phyloP scores from a whole-genome alignment of 495 filamentous ascomycete genomes.

The Symbiotaphrina buchneri region DNA sequence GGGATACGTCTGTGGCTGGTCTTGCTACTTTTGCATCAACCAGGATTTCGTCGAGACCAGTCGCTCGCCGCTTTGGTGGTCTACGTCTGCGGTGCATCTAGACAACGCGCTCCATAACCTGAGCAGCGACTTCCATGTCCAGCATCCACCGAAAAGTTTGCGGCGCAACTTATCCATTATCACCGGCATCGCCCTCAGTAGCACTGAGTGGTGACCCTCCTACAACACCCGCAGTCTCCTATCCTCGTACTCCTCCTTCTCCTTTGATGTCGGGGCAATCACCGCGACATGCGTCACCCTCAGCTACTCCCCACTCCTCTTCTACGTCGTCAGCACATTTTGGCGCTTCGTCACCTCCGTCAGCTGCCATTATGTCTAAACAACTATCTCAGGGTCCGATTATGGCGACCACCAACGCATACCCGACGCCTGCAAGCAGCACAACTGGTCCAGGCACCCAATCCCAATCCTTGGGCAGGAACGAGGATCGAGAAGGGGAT shows the following conservation, averaged over 20 bases:
- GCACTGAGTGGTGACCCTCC: background rate
- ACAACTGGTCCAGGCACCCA: slow-evolving; percentile 11
- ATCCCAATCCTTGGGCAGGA: slow-evolving; percentile 5
- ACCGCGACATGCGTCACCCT: slow-evolving; percentile 11
- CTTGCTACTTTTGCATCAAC: no score
- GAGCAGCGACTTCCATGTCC: no score
- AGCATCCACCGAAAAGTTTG: no score
- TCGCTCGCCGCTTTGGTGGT: no score
- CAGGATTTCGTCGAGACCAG: no score
- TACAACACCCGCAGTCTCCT: slow-evolving; percentile 1
- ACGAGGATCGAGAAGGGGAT: slow-evolving; percentile 16
- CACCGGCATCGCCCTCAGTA: background rate
- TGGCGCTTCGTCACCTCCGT: slow-evolving; percentile 10
- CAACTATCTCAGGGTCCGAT: slow-evolving; percentile 9
- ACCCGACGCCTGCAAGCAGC: slow-evolving; percentile 21
- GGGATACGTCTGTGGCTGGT: no score
- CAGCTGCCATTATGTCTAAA: slow-evolving; percentile 8
- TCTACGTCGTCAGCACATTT: slow-evolving; percentile 11
- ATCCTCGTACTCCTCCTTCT: slow-evolving; percentile 8
- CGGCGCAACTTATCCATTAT: no score
- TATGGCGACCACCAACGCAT: slow-evolving; percentile 9
- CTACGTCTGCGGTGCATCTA: no score
- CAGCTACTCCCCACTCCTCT: slow-evolving; percentile 9
- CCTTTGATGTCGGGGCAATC: slow-evolving; percentile 9
- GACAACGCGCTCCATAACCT: no score